Conservation (phyloP, 257 asterid genomes). For the Gardenia jasminoides region DNA sequence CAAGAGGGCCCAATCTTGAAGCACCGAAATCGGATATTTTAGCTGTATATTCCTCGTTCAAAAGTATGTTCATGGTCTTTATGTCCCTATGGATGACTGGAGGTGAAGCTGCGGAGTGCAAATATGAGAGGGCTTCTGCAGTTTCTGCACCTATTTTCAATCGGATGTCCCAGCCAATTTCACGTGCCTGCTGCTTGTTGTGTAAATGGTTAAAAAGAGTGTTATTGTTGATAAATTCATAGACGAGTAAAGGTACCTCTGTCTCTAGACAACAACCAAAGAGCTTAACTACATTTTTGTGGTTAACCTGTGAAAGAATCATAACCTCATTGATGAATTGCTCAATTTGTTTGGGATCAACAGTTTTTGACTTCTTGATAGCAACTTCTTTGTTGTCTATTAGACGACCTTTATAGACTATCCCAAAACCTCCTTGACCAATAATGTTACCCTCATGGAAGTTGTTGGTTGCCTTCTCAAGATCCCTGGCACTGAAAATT, state of each 20-base stretch:
- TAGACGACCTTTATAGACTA: conserved; percentile 6
- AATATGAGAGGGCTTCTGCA: conserved; percentile 20
- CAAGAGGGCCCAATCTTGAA: conserved; percentile 1
- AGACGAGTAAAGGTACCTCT: conserved; percentile 6
- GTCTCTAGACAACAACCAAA: conserved; percentile 17
- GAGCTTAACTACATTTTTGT: conserved; percentile 8
- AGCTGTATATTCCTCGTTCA: conserved; percentile 2
- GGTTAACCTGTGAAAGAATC: conserved; percentile 17
- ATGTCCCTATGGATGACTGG: conserved; percentile 12
- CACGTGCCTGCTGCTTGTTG: background rate
- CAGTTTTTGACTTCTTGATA: conserved; percentile 2
- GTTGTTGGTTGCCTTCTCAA: conserved; percentile 28
- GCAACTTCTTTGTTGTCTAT: conserved; percentile 9
- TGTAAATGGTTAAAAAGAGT: conserved; percentile 7
- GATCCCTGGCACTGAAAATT: conserved; percentile 30
- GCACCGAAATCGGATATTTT: conserved; percentile 19
- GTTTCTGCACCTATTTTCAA: background rate
- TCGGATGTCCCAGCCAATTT: background rate
- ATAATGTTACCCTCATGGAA: background rate
- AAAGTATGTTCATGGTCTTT: conserved; percentile 7
- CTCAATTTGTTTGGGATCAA: background rate
- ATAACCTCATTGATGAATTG: conserved; percentile 20
- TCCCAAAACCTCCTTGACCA: conserved; percentile 5
- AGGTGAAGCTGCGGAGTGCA: conserved; percentile 13
- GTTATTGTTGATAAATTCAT: conserved; percentile 14